Conservation (phyloP, 108 stramenopile species). For the Thalassiosira profunda region DNA sequence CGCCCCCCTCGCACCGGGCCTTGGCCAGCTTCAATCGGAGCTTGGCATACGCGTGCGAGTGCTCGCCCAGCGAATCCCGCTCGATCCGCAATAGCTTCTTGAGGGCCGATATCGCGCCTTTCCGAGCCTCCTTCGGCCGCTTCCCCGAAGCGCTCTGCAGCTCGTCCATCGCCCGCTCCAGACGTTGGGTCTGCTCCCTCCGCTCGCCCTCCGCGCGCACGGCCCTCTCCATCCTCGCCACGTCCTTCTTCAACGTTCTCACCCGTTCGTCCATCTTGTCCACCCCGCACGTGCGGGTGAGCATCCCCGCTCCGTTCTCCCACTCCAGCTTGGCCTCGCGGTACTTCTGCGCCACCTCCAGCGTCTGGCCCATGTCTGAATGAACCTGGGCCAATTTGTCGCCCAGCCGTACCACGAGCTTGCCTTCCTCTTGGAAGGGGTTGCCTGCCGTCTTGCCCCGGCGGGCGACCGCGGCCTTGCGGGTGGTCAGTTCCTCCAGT, state of each 20-base stretch:
- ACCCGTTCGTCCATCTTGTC: conserved; percentile 12
- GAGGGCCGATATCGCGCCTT: conserved; percentile 16
- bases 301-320: conserved; percentile 19
- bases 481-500: conserved; percentile 31
- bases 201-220: conserved; percentile 14
- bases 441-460: background rate
- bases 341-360: conserved; percentile 38
- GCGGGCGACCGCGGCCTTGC: conserved; percentile 16
- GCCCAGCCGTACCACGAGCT: background rate
- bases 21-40: conserved; percentile 38
- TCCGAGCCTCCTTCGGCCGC: conserved; percentile 21
- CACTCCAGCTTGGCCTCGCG: conserved; percentile 23
- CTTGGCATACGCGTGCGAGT: conserved; percentile 41
- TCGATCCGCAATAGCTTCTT: conserved; percentile 25
- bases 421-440: background rate
- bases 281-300: conserved; percentile 15
- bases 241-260: conserved; percentile 6
- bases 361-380: conserved; percentile 16
- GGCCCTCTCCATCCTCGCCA: conserved; percentile 27
- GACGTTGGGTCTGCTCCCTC: background rate
- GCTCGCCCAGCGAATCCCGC: conserved; percentile 38
- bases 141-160: background rate
- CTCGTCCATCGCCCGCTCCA: conserved; percentile 23
- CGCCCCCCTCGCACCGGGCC: conserved; percentile 25
- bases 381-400: conserved; percentile 26